Evolutionary conservation across 805 yeast species (phyloP).

Genomic region (Myxozyma sirexii): DNA sequence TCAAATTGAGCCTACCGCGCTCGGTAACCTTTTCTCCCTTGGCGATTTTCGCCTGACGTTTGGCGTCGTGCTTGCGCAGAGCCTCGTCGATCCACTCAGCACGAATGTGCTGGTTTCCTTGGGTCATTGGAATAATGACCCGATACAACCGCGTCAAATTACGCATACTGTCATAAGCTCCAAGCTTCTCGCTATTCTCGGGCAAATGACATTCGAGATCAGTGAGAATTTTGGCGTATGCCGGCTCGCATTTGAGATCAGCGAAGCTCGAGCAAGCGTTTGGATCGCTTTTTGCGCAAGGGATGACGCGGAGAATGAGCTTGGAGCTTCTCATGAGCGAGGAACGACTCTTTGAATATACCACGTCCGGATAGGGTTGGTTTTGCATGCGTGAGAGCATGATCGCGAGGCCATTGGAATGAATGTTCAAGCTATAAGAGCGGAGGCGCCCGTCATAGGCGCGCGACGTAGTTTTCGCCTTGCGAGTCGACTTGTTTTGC

Average conservation of each 20-base stretch:
- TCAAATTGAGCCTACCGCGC: background rate
- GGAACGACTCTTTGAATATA: background rate
- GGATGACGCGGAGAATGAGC: background rate
- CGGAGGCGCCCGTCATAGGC: background rate
- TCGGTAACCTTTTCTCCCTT: background rate
- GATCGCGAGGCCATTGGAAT: too few species aligned
- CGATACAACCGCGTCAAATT: background rate
- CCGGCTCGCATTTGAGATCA: background rate
- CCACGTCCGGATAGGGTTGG: background rate
- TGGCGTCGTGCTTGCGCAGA: background rate
- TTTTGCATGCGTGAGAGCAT: background rate
- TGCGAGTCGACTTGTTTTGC: background rate
- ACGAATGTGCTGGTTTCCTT: background rate
- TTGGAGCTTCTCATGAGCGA: background rate
- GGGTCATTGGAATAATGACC: background rate
- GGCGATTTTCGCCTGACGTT: background rate
- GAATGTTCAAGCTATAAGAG: background rate
- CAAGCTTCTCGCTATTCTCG: background rate
- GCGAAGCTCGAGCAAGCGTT: background rate
- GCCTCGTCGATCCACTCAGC: background rate
- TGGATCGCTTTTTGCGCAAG: background rate
- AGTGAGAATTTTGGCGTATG: background rate
- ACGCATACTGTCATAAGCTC: background rate
- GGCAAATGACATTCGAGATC: background rate
- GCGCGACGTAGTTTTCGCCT: background rate